phyloP scores from a whole-genome alignment of 169 alveolate genomes.

The Besnoitia besnoiti region DNA sequence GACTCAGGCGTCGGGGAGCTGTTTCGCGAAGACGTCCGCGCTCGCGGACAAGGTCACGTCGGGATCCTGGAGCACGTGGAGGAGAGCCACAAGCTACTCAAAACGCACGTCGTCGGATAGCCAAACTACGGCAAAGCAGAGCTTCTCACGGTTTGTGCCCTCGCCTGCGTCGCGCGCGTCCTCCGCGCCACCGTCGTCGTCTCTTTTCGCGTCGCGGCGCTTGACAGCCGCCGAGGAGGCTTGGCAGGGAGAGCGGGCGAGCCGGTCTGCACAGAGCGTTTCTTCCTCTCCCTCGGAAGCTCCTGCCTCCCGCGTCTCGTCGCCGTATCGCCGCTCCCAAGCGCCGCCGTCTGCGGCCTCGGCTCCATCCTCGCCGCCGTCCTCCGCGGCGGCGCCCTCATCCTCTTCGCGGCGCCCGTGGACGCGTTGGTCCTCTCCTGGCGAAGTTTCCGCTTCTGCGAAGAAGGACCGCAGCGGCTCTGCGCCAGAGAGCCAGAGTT shows the following conservation, averaged over 20 bases:
- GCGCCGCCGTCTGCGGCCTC: not conserved
- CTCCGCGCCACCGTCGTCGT: not conserved
- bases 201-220: not conserved
- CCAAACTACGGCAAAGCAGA: too few species aligned
- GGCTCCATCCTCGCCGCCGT: not conserved
- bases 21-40: not conserved
- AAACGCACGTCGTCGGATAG: too few species aligned
- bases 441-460: not conserved
- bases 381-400: not conserved
- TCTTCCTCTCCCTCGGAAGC: not conserved
- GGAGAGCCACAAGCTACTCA: too few species aligned
- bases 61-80: not conserved
- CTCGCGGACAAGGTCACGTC: too few species aligned
- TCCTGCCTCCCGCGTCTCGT: slow-evolving; percentile 5
- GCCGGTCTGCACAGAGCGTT: too few species aligned
- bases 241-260: too few species aligned
- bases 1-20: too few species aligned
- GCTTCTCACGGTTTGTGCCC: too few species aligned
- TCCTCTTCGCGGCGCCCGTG: not conserved
- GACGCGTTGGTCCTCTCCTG: not conserved
- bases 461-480: not conserved
- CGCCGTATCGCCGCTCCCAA: too few species aligned
- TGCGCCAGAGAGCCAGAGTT: too few species aligned
- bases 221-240: too few species aligned
- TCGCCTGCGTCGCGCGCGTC: too few species aligned